These are phyloP conservation scores for Quercus robur DNA, from an alignment of 306 rosid genomes.

Conservation along the genomic window DNA sequence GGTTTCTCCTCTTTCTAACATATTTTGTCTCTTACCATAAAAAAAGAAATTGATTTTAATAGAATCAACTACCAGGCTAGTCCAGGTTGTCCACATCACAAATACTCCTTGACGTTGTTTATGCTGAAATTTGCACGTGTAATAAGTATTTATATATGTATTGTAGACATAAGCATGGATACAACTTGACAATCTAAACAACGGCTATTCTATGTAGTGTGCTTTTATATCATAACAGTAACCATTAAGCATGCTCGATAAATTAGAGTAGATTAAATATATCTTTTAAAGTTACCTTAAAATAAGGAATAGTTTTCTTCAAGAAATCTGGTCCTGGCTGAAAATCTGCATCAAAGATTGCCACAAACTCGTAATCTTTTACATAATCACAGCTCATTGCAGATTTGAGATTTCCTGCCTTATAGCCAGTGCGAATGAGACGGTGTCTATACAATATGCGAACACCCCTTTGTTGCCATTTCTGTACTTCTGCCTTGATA, in stretches of 20 bases:
- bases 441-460: slow-evolving; percentile 86
- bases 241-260: neutral
- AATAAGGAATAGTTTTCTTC: slow-evolving; percentile 87
- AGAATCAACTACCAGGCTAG: neutral
- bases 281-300: slow-evolving; percentile 61
- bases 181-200: neutral
- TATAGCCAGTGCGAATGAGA: slow-evolving; percentile 87
- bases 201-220: neutral
- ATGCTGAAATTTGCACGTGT: neutral
- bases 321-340: slow-evolving; percentile 96
- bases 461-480: slow-evolving; percentile 95
- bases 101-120: neutral
- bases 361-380: slow-evolving; percentile 91
- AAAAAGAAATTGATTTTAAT: neutral
- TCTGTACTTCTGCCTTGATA: slow-evolving; percentile 94
- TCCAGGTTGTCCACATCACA: neutral
- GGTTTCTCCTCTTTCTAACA: neutral
- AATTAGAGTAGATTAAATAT: neutral
- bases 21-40: neutral
- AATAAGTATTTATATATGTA: neutral
- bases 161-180: neutral
- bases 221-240: slow-evolving; percentile 10
- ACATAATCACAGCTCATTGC: slow-evolving; percentile 98
- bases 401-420: slow-evolving; percentile 98
- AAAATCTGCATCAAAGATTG: slow-evolving; percentile 96